Conservation (phyloP, 1,284 basidiomycete genomes). For the Moniliella sp. region DNA sequence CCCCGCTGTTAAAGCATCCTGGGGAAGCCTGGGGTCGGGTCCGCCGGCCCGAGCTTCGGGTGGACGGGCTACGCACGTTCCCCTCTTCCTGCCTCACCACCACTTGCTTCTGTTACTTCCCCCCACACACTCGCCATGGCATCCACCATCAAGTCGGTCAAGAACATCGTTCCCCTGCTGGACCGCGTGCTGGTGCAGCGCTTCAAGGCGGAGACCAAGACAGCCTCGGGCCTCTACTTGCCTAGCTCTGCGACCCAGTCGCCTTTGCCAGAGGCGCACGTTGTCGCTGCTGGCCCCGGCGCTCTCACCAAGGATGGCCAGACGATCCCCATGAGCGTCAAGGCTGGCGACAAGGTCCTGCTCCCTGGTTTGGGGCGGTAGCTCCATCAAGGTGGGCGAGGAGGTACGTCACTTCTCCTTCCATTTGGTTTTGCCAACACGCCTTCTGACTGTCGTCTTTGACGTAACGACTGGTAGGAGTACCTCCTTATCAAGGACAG, state of each 20-base stretch:
- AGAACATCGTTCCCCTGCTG: slow-evolving; percentile 66
- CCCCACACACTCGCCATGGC: too few relatives aligned
- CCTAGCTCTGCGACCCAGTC: slow-evolving; percentile 60
- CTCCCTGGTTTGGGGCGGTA: slow-evolving; percentile 89
- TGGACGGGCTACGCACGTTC: too few relatives aligned
- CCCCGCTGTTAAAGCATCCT: too few relatives aligned
- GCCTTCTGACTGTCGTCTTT: too few relatives aligned
- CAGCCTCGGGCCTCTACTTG: slow-evolving; percentile 74
- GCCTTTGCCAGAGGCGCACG: slow-evolving; percentile 82
- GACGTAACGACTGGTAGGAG: too few relatives aligned
- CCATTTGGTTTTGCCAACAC: too few relatives aligned
- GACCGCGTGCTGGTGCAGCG: slow-evolving; percentile 93
- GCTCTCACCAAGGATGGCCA: slow-evolving; percentile 64
- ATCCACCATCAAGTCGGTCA: slow-evolving; percentile 47
- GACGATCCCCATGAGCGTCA: slow-evolving; percentile 55
- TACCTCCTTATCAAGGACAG: slow-evolving; percentile 83
- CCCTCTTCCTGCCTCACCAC: too few relatives aligned
- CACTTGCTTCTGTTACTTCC: too few relatives aligned
- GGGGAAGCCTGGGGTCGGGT: too few relatives aligned
- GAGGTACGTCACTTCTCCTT: too few relatives aligned
- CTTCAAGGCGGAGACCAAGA: slow-evolving; percentile 77
- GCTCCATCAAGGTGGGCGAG: slow-evolving; percentile 82
- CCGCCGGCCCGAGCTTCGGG: too few relatives aligned
- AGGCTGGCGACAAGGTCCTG: slow-evolving; percentile 73
- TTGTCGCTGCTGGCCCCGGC: slow-evolving; percentile 83